Evolutionary conservation across 148 eudicot species (phyloP), one percentile per base, ranked within the genome.

Genomic region (Suaeda aralocaspica): DNA sequence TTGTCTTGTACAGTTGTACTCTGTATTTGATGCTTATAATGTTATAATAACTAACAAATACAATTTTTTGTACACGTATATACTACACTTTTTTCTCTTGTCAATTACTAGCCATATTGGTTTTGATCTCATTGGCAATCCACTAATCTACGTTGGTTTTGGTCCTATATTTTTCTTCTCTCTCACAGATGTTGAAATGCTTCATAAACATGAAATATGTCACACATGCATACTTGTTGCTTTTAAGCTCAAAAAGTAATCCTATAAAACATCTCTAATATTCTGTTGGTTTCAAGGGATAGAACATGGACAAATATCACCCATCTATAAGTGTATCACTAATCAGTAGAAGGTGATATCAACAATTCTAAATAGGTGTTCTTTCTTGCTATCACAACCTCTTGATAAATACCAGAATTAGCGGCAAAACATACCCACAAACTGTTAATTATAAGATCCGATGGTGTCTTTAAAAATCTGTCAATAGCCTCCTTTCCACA

Each of bases 361-460:
- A 25, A 11, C 2, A 58, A 1, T 9, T 21, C 30, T 41, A 63
- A 39, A 63, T 50, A 63, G 67, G 50, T 63, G 67, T 41, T 44
- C 36, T n/a, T 28, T 30, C 62, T 33, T 34, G 45, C 14, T 60
- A 60, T 33, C 15, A 60, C 13, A 60, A 59, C 24, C 16, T 8
- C 26, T 34, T 34, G 45, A 14, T 39, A 41, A 10, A 14, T 5
- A 5, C 48, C 67, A 41, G 5, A 39, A 36, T 12, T 26, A 5
- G 67, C 21, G 48, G 67, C 67, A 63, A 41, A 39, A 26, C 48
- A 21, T 63, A 63, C 41, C 67, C 67, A 41, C 67, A 41, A 42
- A 22, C 9, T 3, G 1, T 42, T 63, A 36, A n/a, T n/a, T n/a
- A n/a, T n/a, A n/a, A n/a, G 48, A 39, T 62, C 48, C 36, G 2